Base-by-base conservation (phyloP, 139 green algal species). In the Astrephomene gubernaculifera region DNA sequence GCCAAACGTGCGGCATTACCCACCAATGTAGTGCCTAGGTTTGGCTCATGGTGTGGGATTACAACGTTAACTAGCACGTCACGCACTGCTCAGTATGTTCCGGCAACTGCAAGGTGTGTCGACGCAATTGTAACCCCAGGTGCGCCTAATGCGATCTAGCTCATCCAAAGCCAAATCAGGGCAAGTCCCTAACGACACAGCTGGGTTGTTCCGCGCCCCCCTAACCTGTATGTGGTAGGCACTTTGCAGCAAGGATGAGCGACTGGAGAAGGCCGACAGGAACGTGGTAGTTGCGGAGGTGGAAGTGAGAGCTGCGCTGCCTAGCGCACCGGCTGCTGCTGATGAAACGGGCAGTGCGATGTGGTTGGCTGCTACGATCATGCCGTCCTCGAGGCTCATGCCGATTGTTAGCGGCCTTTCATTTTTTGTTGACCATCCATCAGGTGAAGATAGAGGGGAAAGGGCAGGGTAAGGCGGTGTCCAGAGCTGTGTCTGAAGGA, bases 141-240 rank as follows among this genome's bases (percentile, higher is more conserved):
- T n/a, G n/a, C n/a, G n/a, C n/a, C n/a, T n/a, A n/a, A n/a, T n/a
- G n/a, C n/a, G n/a, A n/a, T n/a, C n/a, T n/a, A n/a, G n/a, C n/a
- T n/a, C n/a, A n/a, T n/a, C n/a, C n/a, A n/a, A n/a, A n/a, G n/a
- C n/a, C n/a, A n/a, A n/a, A n/a, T n/a, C n/a, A n/a, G n/a, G n/a
- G n/a, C n/a, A n/a, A n/a, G n/a, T n/a, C n/a, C n/a, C n/a, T n/a
- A n/a, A n/a, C n/a, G n/a, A n/a, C n/a, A n/a, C n/a, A n/a, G n/a
- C n/a, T n/a, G n/a, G n/a, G n/a, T n/a, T n/a, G n/a, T n/a, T n/a
- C n/a, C n/a, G n/a, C n/a, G n/a, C n/a, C n/a, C 57, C 17, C 12
- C 57, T 6, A 10, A 80, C 71, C 71, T 80, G 71, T 22, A 82
- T 82, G 38, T 82, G 74, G 74, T 71, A 82, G 1, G 45, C 74